phyloP scores from a whole-genome alignment of 345 rosid genomes.

The Turnera subulata region DNA sequence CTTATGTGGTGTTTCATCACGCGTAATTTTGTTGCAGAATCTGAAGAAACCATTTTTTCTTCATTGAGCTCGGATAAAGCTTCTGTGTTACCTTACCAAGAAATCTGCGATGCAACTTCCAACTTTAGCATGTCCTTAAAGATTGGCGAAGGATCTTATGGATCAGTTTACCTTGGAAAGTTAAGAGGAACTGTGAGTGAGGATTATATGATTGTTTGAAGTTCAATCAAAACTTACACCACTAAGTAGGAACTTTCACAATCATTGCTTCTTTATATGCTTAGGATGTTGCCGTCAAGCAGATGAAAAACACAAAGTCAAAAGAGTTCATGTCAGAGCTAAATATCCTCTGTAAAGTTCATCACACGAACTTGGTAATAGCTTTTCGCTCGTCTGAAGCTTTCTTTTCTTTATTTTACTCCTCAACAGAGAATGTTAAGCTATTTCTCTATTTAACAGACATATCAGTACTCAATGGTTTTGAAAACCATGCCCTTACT shows the following conservation, averaged over 20 bases:
- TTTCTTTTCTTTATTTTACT: too few relatives aligned
- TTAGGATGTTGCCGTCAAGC: conserved; percentile 42
- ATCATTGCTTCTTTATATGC: neutral
- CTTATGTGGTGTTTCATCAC: neutral
- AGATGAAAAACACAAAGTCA: conserved; percentile 34
- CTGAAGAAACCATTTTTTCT: conserved; percentile 18
- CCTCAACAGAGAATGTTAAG: too few relatives aligned
- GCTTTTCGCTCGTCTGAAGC: too few relatives aligned
- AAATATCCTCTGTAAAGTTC: conserved; percentile 32
- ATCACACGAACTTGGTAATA: conserved; percentile 38
- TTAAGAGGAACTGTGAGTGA: conserved; percentile 21
- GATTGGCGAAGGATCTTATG: conserved; percentile 39
- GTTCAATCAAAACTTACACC: too few relatives aligned
- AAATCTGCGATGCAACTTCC: conserved; percentile 29
- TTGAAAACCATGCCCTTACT: too few relatives aligned
- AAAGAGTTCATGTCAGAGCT: conserved; percentile 38
- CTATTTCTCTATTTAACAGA: too few relatives aligned
- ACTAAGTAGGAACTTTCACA: neutral
- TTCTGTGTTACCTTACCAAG: conserved; percentile 20
- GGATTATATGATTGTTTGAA: too few relatives aligned
- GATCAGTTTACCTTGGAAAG: conserved; percentile 30
- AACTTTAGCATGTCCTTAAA: conserved; percentile 24
- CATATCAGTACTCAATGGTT: too few relatives aligned
- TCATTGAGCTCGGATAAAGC: conserved; percentile 22
- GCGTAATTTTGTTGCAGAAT: conserved; percentile 12